A percentile compares a stretch with the other conserved stretches of the same genome.
These are phyloP conservation scores for Fraxinus greggii DNA, from an alignment of 305 asterid genomes.

Conservation along the genomic window DNA sequence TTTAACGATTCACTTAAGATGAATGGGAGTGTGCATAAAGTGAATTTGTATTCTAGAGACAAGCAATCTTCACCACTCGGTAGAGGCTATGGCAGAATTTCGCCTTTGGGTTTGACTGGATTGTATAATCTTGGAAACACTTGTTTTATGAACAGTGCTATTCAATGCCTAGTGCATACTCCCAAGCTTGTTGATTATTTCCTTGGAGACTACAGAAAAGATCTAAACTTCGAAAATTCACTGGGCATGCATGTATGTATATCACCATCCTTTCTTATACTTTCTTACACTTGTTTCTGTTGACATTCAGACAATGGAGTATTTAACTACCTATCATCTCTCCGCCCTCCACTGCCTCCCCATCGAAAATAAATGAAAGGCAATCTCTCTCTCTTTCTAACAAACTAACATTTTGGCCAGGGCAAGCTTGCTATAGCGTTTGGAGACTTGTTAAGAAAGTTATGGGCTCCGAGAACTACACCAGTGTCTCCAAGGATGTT, in stretches of 20 bases:
- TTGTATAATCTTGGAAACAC: conserved; percentile 75
- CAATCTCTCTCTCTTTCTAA: not conserved
- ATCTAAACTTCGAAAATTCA: conserved; percentile 66
- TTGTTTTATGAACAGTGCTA: conserved; percentile 79
- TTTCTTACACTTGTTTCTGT: not conserved
- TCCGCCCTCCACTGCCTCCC: not conserved
- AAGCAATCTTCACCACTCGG: conserved; percentile 23
- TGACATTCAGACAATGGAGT: not conserved
- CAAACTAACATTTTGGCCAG: conserved; percentile 37
- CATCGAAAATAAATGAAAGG: not conserved
- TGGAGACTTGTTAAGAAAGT: conserved; percentile 69
- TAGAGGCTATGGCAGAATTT: conserved; percentile 31
- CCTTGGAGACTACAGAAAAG: conserved; percentile 66
- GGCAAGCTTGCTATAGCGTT: conserved; percentile 80
- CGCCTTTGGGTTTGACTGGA: conserved; percentile 70
- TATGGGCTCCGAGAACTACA: conserved; percentile 69
- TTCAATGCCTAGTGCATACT: conserved; percentile 78
- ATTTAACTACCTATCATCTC: conserved; percentile 1
- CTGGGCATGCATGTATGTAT: conserved; percentile 64
- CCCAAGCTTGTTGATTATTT: conserved; percentile 72
- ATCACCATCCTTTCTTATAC: not conserved
- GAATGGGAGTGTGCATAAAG: conserved; percentile 43
- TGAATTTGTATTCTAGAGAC: conserved; percentile 28
- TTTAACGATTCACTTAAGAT: conserved; percentile 33
- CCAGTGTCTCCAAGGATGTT: conserved; percentile 51